phyloP scores from a whole-genome alignment of 495 filamentous ascomycete genomes.

The Aspergillus indologenus region DNA sequence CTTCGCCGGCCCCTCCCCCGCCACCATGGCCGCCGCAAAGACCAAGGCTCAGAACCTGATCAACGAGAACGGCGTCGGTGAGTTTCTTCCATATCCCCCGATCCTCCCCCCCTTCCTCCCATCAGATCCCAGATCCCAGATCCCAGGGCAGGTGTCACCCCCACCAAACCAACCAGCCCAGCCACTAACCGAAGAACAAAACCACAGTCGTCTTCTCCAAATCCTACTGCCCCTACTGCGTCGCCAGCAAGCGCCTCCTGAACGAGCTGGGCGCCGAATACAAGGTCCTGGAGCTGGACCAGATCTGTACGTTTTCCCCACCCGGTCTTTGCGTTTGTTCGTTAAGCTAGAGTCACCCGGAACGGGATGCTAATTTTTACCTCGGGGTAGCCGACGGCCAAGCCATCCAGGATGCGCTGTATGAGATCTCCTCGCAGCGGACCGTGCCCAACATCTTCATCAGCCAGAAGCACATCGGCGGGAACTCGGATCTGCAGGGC shows the following conservation, averaged over 20 bases:
- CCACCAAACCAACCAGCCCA: too few relatives aligned
- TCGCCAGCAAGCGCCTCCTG: slow-evolving; percentile 70
- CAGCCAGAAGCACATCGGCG: slow-evolving; percentile 83
- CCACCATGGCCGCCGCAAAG: slow-evolving; percentile 80
- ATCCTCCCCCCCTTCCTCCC: slow-evolving; percentile 2
- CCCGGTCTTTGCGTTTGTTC: neutral
- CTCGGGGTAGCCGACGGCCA: slow-evolving; percentile 62
- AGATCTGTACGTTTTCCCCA: slow-evolving; percentile 59
- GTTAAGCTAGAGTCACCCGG: too few relatives aligned
- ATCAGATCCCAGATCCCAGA: too few relatives aligned
- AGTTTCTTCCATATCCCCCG: slow-evolving; percentile 30
- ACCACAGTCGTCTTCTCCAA: slow-evolving; percentile 94
- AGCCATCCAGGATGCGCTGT: slow-evolving; percentile 79
- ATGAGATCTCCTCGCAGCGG: slow-evolving; percentile 74
- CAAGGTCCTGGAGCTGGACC: slow-evolving; percentile 76
- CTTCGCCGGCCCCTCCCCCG: slow-evolving; percentile 51
- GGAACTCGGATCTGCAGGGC: slow-evolving; percentile 88
- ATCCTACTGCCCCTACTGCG: slow-evolving; percentile 95
- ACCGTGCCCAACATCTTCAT: slow-evolving; percentile 98
- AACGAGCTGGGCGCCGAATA: slow-evolving; percentile 67
- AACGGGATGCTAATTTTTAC: slow-evolving; percentile 2
- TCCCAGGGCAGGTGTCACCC: too few relatives aligned
- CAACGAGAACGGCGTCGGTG: slow-evolving; percentile 87
- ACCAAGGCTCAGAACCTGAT: slow-evolving; percentile 84
- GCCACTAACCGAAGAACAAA: too few relatives aligned